phyloP scores from a whole-genome alignment of 2,329 filamentous ascomycete species.

The Lasiodiplodia sp. region DNA sequence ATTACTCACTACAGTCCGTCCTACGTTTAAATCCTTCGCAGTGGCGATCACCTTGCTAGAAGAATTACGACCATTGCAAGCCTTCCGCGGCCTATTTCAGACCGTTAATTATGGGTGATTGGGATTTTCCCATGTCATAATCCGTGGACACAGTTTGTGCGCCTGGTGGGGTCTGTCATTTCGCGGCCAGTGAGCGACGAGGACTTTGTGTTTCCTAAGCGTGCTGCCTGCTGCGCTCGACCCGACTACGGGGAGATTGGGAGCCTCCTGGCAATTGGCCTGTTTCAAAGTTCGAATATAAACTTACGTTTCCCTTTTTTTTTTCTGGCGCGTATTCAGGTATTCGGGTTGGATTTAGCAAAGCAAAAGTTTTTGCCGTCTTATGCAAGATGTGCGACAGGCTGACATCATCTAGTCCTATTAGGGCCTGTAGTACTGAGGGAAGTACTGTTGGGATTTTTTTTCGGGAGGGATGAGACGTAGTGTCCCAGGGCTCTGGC shows the following conservation, averaged over 20 bases:
- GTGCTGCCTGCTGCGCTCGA: not conserved
- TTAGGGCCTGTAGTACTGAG: not conserved
- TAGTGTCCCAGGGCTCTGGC: slow-evolving; percentile 5
- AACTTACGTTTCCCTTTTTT: not conserved
- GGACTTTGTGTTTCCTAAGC: not conserved
- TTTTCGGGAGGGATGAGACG: slow-evolving; percentile 1
- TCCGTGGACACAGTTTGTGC: not conserved
- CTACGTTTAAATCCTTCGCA: slow-evolving; percentile 8
- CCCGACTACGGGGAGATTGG: no score
- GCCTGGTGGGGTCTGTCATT: not conserved
- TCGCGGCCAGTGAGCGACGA: not conserved
- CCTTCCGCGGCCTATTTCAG: not conserved
- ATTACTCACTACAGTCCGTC: not conserved
- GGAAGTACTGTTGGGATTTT: not conserved
- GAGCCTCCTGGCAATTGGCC: no score
- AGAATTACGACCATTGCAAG: not conserved
- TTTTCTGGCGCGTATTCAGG: not conserved
- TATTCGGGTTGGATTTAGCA: no score
- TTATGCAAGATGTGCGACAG: not conserved
- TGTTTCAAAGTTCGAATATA: no score
- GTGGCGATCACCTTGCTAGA: not conserved
- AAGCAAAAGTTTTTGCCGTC: not conserved
- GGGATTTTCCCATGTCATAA: not conserved
- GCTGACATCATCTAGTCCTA: not conserved
- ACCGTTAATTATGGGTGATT: not conserved